Base-by-base conservation (phyloP, 306 rosid species). In the Quercus aquifolioides region DNA sequence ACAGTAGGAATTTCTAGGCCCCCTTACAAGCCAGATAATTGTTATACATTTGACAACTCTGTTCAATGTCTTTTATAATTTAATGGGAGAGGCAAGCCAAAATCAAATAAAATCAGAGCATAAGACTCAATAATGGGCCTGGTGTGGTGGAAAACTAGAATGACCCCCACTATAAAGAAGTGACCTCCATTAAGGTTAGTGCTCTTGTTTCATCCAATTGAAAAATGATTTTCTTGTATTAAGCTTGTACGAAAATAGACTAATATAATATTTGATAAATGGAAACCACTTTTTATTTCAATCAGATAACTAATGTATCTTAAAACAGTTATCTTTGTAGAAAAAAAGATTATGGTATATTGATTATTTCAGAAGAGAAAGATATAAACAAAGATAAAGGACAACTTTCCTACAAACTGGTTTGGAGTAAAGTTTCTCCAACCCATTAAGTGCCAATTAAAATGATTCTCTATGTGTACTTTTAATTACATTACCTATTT, bases 181-280 rank as follows among this genome's bases (percentile, higher is more conserved):
- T 21, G 49, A 54, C 65, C 46, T 41, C 71, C 81, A 63, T n/a
- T 2, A 63, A 78, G 28, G 28, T 41, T 79, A 51, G 49, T 76
- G 62, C 77, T 58, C 62, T 43, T 3, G 38, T 10, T 35, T 67
- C 38, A 67, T 67, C 52, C 35, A 13, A 67, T 33, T 5, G 52
- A 3, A 67, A 67, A 67, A 17, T 65, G 25, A 4, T 65, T 31
- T 63, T 17, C 25, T 31, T 7, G 71, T 46, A 33, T 67, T 33
- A 35, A 68, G 51, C 26, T 68, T 68, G 72, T 68, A 59, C 17
- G 5, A 20, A 31, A 64, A 8, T 67, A 49, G 52, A 67, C 52
- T 7, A 8, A 67, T 67, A 7, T 67, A 8, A 67, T 67, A 7
- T 67, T 35, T 19, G 21, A 3, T 67, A 33, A 49, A 18, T 9